phyloP scores from a whole-genome alignment of 805 yeast species.

The Saturnispora ahearnii region DNA sequence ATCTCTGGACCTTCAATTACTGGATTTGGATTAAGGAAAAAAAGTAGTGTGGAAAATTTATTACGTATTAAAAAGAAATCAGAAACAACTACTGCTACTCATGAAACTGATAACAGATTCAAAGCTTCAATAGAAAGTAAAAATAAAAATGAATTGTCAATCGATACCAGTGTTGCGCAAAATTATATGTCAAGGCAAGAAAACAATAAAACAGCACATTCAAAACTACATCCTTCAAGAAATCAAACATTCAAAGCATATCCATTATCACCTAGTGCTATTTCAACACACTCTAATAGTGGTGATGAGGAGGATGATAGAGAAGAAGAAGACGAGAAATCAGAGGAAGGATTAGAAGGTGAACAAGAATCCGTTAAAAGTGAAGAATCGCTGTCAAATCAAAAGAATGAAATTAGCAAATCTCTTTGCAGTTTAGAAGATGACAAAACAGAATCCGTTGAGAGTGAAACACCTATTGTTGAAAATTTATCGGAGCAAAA shows the following conservation, averaged over 20 bases:
- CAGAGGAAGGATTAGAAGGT: not conserved
- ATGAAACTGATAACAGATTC: not conserved
- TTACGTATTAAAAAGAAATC: not conserved
- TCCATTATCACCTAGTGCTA: conserved; percentile 2
- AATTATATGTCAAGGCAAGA: not conserved
- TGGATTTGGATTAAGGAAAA: conserved; percentile 5
- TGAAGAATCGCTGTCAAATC: not conserved
- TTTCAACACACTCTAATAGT: not conserved
- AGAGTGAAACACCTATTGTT: not conserved
- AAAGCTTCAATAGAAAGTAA: not conserved
- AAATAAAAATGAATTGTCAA: not conserved
- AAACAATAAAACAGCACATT: not conserved
- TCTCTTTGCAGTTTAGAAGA: not conserved
- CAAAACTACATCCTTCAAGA: not conserved
- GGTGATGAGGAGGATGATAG: not conserved
- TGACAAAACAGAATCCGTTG: not conserved
- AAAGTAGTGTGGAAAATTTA: not conserved
- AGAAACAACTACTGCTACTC: not conserved
- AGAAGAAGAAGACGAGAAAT: not conserved
- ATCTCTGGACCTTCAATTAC: not conserved
- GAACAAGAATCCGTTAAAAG: not conserved
- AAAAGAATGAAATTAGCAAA: not conserved
- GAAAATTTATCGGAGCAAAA: not conserved
- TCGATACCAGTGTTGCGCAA: not conserved
- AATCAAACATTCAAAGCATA: not conserved